These are phyloP conservation scores for Galium porrigens DNA, from an alignment of 305 asterid species.

Conservation along the genomic window DNA sequence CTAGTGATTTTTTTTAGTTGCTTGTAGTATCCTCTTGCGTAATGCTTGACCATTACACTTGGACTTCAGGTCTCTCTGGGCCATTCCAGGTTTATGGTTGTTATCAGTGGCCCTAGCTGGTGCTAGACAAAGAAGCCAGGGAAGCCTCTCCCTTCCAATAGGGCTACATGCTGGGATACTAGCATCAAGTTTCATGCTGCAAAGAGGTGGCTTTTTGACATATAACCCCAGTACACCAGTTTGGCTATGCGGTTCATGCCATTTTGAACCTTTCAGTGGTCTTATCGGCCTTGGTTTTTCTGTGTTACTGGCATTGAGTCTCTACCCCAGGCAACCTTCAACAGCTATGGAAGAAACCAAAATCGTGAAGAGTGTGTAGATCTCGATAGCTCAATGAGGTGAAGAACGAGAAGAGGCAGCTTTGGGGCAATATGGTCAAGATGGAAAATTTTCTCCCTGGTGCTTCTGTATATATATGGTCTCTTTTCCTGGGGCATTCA, in stretches of 20 bases:
- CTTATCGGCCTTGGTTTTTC: slow-evolving; percentile 52
- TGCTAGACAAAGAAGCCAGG: slow-evolving; percentile 53
- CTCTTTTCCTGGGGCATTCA: not conserved
- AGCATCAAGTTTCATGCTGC: slow-evolving; percentile 43
- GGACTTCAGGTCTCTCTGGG: slow-evolving; percentile 53
- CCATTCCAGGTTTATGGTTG: slow-evolving; percentile 76
- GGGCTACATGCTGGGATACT: slow-evolving; percentile 83
- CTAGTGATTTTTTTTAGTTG: not conserved
- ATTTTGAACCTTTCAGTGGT: slow-evolving; percentile 77
- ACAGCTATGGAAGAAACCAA: slow-evolving; percentile 23
- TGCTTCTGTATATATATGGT: not conserved
- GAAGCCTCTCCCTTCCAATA: slow-evolving; percentile 65
- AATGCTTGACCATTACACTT: slow-evolving; percentile 16
- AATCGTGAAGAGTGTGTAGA: slow-evolving; percentile 25
- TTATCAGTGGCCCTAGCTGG: slow-evolving; percentile 70
- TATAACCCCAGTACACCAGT: slow-evolving; percentile 35
- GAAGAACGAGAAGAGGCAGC: not conserved
- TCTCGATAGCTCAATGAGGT: not conserved
- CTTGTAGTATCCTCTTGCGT: not conserved
- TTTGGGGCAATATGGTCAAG: not conserved
- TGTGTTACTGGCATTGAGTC: slow-evolving; percentile 36
- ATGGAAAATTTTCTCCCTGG: not conserved
- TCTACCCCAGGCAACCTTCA: slow-evolving; percentile 39
- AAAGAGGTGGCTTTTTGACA: slow-evolving; percentile 45
- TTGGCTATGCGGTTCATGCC: slow-evolving; percentile 56